These are phyloP conservation scores for Colletotrichum viniferum DNA, from an alignment of 2,329 filamentous ascomycete species.

Conservation along the genomic window DNA sequence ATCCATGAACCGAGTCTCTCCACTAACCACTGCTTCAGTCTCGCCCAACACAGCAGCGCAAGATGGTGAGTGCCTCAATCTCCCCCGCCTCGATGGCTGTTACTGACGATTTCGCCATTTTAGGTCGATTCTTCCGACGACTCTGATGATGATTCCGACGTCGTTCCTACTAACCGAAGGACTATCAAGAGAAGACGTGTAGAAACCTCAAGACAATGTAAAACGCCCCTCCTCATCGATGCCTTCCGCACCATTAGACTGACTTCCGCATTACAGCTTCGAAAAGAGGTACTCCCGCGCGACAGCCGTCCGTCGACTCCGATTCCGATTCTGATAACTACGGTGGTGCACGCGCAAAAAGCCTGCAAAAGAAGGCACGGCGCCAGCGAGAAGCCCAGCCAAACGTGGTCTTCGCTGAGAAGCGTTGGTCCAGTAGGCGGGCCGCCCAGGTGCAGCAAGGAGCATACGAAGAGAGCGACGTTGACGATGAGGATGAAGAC, in stretches of 20 bases:
- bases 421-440: slow-evolving; percentile 89
- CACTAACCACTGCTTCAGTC: slow-evolving; percentile 41
- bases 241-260: background rate
- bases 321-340: slow-evolving; percentile 79
- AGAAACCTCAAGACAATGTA: slow-evolving; percentile 68
- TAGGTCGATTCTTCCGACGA: slow-evolving; percentile 58
- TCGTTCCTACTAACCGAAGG: slow-evolving; percentile 59
- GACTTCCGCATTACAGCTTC: slow-evolving; percentile 49
- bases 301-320: slow-evolving; percentile 55
- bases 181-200: slow-evolving; percentile 72
- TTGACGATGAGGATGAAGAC: slow-evolving; percentile 68
- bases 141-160: slow-evolving; percentile 79
- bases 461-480: slow-evolving; percentile 69
- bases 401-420: slow-evolving; percentile 73
- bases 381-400: slow-evolving; percentile 72
- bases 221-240: slow-evolving; percentile 28
- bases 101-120: slow-evolving; percentile 22
- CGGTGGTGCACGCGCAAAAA: slow-evolving; percentile 74
- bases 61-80: slow-evolving; percentile 50
- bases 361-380: slow-evolving; percentile 76
- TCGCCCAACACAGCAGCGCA: slow-evolving; percentile 62
- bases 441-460: slow-evolving; percentile 73
- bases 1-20: slow-evolving; percentile 6
- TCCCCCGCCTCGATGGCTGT: background rate
- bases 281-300: slow-evolving; percentile 61